Conservation (phyloP, 2,329 filamentous ascomycete species). For the Lasiodiplodia theobromae region DNA sequence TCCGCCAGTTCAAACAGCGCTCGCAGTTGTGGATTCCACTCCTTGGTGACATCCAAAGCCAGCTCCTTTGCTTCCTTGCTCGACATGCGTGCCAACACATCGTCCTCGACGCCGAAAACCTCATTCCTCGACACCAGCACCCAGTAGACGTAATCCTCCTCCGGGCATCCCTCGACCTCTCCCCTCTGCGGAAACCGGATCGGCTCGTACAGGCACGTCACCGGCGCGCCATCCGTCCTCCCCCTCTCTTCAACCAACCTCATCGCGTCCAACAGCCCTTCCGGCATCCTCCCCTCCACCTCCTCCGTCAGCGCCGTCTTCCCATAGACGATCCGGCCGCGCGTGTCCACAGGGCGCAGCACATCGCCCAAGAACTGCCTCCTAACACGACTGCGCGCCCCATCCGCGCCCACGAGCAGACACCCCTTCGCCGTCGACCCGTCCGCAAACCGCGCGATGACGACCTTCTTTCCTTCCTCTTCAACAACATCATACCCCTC, state of each 20-base stretch:
- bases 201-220: conserved; percentile 38
- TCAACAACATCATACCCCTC: neutral
- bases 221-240: conserved; percentile 1
- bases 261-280: conserved; percentile 39
- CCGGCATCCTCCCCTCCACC: conserved; percentile 31
- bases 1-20: conserved; percentile 35
- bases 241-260: conserved; percentile 32
- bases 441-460: conserved; percentile 30
- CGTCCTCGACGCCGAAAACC: conserved; percentile 29
- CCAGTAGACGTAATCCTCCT: conserved; percentile 49
- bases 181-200: conserved; percentile 35
- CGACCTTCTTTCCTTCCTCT: neutral
- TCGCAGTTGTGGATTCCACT: conserved; percentile 32
- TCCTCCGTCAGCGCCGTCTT: conserved; percentile 46
- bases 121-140: conserved; percentile 37
- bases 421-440: conserved; percentile 25
- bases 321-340: conserved; percentile 49
- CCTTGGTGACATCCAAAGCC: conserved; percentile 32
- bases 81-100: conserved; percentile 27
- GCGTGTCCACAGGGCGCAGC: conserved; percentile 47
- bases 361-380: conserved; percentile 46
- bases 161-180: conserved; percentile 30
- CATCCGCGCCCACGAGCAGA: conserved; percentile 32
- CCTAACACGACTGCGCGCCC: conserved; percentile 44
- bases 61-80: conserved; percentile 29